Percentiles rank a stretch among this genome's conserved stretches.
Conservation (phyloP, 805 yeast species). For the Metschnikowia gruessii region DNA sequence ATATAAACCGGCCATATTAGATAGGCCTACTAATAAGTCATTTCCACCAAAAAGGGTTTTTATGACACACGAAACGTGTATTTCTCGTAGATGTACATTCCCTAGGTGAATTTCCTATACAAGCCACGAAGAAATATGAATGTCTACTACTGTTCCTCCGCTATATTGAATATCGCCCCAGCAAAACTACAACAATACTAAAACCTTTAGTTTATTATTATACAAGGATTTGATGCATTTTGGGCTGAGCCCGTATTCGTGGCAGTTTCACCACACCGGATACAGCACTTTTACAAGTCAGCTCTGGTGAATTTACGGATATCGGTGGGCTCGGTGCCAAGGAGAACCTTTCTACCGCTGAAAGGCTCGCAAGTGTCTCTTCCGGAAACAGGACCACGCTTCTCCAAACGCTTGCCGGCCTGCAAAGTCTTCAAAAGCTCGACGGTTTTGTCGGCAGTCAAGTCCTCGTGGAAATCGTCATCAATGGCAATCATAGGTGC, state of each 20-base stretch:
- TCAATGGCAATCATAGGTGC: constrained; percentile 86
- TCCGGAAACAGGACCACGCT: constrained; percentile 67
- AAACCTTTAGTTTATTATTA: background rate
- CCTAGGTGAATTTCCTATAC: no score
- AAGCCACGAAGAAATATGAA: no score
- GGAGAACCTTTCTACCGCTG: constrained; percentile 63
- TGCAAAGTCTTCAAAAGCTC: constrained; percentile 60
- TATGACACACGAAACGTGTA: no score
- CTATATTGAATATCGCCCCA: no score
- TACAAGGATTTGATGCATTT: constrained; percentile 9
- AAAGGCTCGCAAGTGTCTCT: constrained; percentile 77
- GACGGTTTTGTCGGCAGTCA: constrained; percentile 63
- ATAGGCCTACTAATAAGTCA: no score
- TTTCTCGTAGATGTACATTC: no score
- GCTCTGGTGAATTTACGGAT: constrained; percentile 68
- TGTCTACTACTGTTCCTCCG: no score
- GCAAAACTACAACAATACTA: background rate
- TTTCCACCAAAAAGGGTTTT: no score
- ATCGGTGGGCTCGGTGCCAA: constrained; percentile 61
- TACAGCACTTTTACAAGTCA: constrained; percentile 47
- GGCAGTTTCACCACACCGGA: no score
- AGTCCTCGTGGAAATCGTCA: constrained; percentile 81
- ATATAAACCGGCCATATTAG: no score
- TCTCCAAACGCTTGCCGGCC: constrained; percentile 54
- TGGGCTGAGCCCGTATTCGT: background rate